phyloP scores from a whole-genome alignment of 306 rosid species.

The Cyamopsis tetragonoloba region DNA sequence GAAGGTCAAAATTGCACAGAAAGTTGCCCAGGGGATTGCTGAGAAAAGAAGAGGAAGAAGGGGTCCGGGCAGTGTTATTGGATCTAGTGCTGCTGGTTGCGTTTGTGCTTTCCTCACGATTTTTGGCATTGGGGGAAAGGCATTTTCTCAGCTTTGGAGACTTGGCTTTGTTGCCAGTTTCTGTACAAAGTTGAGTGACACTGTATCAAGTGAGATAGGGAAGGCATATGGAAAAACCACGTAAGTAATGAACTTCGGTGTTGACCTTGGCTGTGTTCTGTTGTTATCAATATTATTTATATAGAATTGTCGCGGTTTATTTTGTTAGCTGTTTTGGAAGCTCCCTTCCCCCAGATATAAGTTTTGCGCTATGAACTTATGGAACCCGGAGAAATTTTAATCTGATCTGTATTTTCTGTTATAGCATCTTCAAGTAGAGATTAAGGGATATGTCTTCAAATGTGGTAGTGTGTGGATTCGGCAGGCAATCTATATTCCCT shows the following conservation, averaged over 20 bases:
- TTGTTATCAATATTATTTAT: neutral
- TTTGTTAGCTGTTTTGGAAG: neutral
- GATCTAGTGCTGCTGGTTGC: constrained; percentile 98
- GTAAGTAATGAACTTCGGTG: constrained; percentile 43
- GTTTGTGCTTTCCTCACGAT: constrained; percentile 73
- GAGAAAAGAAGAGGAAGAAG: constrained; percentile 95
- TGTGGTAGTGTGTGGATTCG: neutral
- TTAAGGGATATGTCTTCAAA: neutral
- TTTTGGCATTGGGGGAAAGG: constrained; percentile 61
- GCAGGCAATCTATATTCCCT: neutral
- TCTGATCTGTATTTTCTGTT: neutral
- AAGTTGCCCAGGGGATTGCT: constrained; percentile 91
- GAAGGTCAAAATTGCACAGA: constrained; percentile 86
- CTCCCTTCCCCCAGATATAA: neutral
- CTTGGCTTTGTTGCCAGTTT: constrained; percentile 96
- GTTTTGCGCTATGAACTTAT: neutral
- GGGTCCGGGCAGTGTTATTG: constrained; percentile 93
- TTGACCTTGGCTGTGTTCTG: neutral
- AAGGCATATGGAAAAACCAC: constrained; percentile 92
- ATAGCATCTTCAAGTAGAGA: neutral
- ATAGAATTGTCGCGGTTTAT: neutral
- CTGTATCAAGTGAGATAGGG: constrained; percentile 97
- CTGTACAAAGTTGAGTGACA: constrained; percentile 94
- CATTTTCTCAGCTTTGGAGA: constrained; percentile 65
- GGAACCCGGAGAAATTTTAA: constrained; percentile 1